Percentiles rank a stretch among this genome's conserved stretches.
These are phyloP conservation scores for Metschnikowia proteae DNA, from an alignment of 805 yeast species.

Conservation along the genomic window DNA sequence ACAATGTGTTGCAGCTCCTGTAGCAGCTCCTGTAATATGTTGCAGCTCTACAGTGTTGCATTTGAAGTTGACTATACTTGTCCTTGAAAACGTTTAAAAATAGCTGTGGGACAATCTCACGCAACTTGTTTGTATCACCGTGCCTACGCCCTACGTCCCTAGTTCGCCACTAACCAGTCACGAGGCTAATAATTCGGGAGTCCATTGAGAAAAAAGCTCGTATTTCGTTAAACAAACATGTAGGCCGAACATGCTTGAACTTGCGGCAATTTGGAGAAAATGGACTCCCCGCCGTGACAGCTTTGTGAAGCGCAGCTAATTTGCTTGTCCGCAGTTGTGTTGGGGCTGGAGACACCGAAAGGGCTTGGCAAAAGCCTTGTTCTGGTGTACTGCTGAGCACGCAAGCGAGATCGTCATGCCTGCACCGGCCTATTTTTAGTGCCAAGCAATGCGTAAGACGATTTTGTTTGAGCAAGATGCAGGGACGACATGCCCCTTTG, in stretches of 20 bases:
- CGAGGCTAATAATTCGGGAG: too few species aligned
- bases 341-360: background rate
- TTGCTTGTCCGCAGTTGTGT: too few species aligned
- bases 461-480: background rate
- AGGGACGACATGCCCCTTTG: background rate
- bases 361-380: background rate
- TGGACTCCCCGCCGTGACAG: too few species aligned
- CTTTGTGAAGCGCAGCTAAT: too few species aligned
- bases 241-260: too few species aligned
- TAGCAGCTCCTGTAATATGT: too few species aligned
- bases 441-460: background rate
- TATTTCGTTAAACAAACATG: too few species aligned
- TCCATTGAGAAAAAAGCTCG: too few species aligned
- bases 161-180: background rate
- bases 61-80: background rate
- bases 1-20: too few species aligned
- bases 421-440: constrained; percentile 1
- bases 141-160: background rate
- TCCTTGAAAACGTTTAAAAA: background rate
- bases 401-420: constrained; percentile 2
- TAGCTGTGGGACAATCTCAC: background rate
- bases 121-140: background rate
- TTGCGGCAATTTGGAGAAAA: too few species aligned
- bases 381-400: background rate
- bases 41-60: background rate